phyloP scores from a whole-genome alignment of 371 early-diverging fungal genomes.

The Mucor lusitanicus region DNA sequence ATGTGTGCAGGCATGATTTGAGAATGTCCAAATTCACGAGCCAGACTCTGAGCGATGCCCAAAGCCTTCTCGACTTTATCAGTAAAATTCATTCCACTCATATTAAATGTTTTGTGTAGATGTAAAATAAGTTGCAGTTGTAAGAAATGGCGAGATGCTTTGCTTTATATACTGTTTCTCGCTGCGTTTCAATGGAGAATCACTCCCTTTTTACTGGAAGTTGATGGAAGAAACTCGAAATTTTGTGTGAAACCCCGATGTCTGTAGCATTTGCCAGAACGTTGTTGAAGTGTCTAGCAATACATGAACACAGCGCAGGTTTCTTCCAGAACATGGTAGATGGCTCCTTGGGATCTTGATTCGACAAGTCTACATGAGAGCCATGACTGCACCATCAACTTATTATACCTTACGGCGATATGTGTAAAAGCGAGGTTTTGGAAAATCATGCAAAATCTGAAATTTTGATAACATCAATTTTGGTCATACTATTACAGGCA shows the following conservation, averaged over 20 bases:
- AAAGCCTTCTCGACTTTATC: slow-evolving; percentile 82
- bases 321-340: neutral
- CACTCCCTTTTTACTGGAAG: slow-evolving; percentile 6
- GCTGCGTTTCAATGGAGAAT: slow-evolving; percentile 1
- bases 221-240: slow-evolving; percentile 13
- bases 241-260: neutral
- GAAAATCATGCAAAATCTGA: slow-evolving; percentile 1
- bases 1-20: slow-evolving; percentile 85
- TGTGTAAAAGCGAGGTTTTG: neutral
- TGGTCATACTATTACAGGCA: neutral
- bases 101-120: slow-evolving; percentile 20
- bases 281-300: neutral
- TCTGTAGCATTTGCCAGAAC: neutral
- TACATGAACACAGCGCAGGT: neutral
- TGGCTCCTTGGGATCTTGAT: neutral
- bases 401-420: no score
- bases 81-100: slow-evolving; percentile 80
- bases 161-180: slow-evolving; percentile 1
- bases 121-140: neutral
- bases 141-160: neutral
- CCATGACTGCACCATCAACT: no score
- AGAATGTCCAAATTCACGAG: slow-evolving; percentile 77
- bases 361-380: no score
- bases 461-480: neutral
- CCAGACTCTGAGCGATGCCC: slow-evolving; percentile 68